These are phyloP conservation scores for Phyllosticta citrichinensis DNA, from an alignment of 2,329 filamentous ascomycete genomes.

Conservation along the genomic window DNA sequence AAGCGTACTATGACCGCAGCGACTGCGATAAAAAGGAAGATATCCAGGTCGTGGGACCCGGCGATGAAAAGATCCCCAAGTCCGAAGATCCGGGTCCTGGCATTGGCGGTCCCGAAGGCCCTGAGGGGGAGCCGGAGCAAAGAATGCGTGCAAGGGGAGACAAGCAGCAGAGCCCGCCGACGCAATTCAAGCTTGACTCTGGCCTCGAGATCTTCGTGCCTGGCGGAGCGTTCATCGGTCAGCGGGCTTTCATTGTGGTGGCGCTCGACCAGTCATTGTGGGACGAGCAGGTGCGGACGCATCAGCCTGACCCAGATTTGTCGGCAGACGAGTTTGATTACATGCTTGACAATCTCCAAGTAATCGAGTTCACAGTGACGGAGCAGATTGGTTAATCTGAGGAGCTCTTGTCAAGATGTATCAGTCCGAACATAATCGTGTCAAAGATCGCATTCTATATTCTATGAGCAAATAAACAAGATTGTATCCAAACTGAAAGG, in stretches of 20 bases:
- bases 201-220: neutral
- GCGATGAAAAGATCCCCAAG: neutral
- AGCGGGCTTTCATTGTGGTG: neutral
- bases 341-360: neutral
- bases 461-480: too few species aligned
- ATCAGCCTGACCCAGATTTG: neutral
- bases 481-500: too few species aligned
- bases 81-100: neutral
- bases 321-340: neutral
- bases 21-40: neutral
- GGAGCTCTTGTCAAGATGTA: neutral
- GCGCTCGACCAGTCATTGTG: neutral
- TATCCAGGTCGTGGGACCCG: neutral
- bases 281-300: neutral
- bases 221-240: neutral
- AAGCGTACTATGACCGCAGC: neutral
- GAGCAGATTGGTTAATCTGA: neutral
- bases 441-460: too few species aligned
- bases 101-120: neutral
- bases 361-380: neutral
- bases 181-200: neutral
- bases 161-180: neutral
- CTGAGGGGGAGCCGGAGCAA: neutral
- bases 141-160: neutral
- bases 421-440: too few species aligned